Conservation (phyloP, 805 yeast species). For the Zygoascus ofunaensis region DNA sequence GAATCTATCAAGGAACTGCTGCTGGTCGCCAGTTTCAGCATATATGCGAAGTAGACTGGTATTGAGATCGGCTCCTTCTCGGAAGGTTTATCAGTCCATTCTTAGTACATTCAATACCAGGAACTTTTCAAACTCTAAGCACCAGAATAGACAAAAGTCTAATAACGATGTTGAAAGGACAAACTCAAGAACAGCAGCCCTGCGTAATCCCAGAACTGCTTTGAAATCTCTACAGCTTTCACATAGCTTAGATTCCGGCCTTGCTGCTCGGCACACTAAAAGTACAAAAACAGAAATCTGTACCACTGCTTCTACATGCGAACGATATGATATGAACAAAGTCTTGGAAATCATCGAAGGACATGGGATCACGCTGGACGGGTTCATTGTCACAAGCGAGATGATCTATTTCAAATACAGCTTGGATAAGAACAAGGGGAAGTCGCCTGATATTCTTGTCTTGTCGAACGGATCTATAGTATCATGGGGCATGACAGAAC, state of each 20-base stretch:
- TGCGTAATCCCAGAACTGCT: not conserved
- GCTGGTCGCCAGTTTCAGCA: too few species aligned
- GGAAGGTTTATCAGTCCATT: too few species aligned
- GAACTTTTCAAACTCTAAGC: too few species aligned
- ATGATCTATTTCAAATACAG: constrained; percentile 47
- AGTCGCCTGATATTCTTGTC: constrained; percentile 49
- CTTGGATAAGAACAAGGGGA: constrained; percentile 23
- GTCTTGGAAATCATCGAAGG: constrained; percentile 34
- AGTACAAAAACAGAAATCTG: constrained; percentile 32
- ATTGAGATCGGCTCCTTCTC: too few species aligned
- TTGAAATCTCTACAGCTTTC: not conserved
- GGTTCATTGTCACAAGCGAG: constrained; percentile 52
- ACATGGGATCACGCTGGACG: constrained; percentile 30
- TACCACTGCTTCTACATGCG: constrained; percentile 66
- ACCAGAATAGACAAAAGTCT: too few species aligned
- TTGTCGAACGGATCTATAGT: constrained; percentile 72
- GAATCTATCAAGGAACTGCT: too few species aligned
- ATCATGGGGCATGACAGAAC: constrained; percentile 73
- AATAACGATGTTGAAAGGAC: too few species aligned
- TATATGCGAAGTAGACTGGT: too few species aligned
- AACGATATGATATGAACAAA: constrained; percentile 49
- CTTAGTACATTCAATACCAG: too few species aligned
- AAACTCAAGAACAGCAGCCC: too few species aligned
- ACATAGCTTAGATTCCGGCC: not conserved
- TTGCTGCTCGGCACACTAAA: not conserved